Base-by-base conservation (phyloP, 225 moss, liverwort and hornwort genomes). In the Asterella californica region DNA sequence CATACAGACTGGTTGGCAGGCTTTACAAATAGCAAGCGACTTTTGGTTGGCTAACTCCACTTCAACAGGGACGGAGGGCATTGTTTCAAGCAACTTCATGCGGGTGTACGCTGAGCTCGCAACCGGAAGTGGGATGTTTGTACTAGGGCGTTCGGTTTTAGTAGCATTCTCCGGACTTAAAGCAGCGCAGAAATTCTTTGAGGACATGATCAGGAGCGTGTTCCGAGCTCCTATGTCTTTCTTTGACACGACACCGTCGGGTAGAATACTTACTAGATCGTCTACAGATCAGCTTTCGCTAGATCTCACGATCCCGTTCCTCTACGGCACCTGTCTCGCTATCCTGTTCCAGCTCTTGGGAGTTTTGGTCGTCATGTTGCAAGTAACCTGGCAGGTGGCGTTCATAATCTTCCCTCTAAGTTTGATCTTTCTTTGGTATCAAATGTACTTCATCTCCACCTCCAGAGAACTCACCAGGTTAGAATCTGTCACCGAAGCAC, bases 181-280 rank as follows among this genome's bases (percentile, higher is more conserved):
- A 82, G 90, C 90, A 29, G 87, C 89, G 0, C 92, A 94, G 66
- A 82, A 77, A 63, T 92, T 92, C 66, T 94, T 86, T 81, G 64
- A 88, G 32, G 84, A 92, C 79, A 94, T 94, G 94, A 83, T 94
- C 49, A 79, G 83, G 22, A 85, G 86, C 78, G 65, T 92, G 72
- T 92, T 94, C 64, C 90, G 88, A 46, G 90, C 94, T 32, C 94
- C 94, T 2, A 94, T 94, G 94, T 83, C 94, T 30, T 94, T 94
- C 85, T 94, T 94, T 74, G 94, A 94, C 66, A 91, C 94, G 47
- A 94, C 94, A 6, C 94, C 94, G 30, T 80, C 85, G 0, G 94
- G 92, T 34, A 84, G 94, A 81, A 87, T 94, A 38, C 87, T 94
- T 30, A 84, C 87, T 46, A 86, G 94, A 84, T 86, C 94, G 22